Conservation (phyloP, 2,329 filamentous ascomycete genomes). For the Xylaria sp. region DNA sequence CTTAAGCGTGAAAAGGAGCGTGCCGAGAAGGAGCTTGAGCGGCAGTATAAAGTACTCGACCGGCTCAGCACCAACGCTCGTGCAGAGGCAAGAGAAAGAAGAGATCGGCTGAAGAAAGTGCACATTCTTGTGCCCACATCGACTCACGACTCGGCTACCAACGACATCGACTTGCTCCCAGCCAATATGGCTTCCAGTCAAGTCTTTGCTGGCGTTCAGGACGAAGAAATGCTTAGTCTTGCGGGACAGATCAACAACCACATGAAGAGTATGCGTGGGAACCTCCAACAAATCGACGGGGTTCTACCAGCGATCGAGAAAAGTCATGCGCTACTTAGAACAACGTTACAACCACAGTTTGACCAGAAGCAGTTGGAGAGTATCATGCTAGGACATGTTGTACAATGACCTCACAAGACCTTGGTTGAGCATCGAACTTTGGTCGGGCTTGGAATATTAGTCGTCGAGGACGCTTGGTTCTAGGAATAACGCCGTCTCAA, state of each 20-base stretch:
- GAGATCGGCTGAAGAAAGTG: conserved; percentile 59
- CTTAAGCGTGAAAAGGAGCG: conserved; percentile 66
- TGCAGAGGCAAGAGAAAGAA: conserved; percentile 62
- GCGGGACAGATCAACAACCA: conserved; percentile 63
- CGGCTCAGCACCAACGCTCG: conserved; percentile 66
- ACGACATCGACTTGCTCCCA: conserved; percentile 34
- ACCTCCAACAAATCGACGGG: conserved; percentile 64
- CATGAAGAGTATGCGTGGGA: conserved; percentile 65
- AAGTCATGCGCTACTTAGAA: conserved; percentile 61
- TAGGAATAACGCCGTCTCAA: conserved; percentile 7
- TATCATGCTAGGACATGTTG: conserved; percentile 53
- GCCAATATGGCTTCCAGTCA: conserved; percentile 38
- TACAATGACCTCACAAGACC: conserved; percentile 21
- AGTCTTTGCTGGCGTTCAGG: conserved; percentile 46
- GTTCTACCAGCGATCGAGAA: conserved; percentile 60
- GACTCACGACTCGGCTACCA: conserved; percentile 13
- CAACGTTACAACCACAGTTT: conserved; percentile 59
- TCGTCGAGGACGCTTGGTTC: neutral
- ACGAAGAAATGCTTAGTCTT: conserved; percentile 58
- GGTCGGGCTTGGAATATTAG: conserved; percentile 1
- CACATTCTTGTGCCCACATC: conserved; percentile 60
- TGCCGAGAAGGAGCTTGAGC: conserved; percentile 65
- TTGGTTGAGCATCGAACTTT: conserved; percentile 3
- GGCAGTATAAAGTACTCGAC: conserved; percentile 63
- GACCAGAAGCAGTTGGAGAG: conserved; percentile 58